These are phyloP conservation scores for Eucalyptus curtisii DNA, from an alignment of 345 rosid species.

Conservation along the genomic window DNA sequence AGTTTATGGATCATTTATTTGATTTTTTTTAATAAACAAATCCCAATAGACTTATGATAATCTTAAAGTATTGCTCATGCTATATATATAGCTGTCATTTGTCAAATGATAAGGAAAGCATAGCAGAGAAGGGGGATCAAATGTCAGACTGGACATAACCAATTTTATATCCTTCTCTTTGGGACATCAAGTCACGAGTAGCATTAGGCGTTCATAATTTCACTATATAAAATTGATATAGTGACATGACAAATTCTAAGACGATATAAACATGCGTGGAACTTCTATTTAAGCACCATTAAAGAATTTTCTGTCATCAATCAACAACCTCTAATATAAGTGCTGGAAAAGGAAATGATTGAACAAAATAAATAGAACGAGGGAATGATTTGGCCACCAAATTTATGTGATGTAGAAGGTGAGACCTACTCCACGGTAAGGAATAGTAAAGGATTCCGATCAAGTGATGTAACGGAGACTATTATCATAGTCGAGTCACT, in stretches of 20 bases:
- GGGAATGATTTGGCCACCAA: too few relatives aligned
- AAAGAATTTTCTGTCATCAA: not conserved
- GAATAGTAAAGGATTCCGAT: conserved; percentile 4
- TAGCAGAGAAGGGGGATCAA: not conserved
- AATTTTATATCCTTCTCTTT: not conserved
- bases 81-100: not conserved
- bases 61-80: not conserved
- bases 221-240: not conserved
- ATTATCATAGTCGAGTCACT: not conserved
- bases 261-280: not conserved
- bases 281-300: not conserved
- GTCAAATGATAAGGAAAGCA: not conserved
- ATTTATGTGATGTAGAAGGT: not conserved
- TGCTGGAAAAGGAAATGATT: too few relatives aligned
- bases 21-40: too few relatives aligned
- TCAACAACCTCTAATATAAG: too few relatives aligned
- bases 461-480: not conserved
- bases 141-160: not conserved
- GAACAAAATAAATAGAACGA: too few relatives aligned
- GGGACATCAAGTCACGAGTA: not conserved
- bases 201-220: not conserved
- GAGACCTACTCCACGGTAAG: not conserved
- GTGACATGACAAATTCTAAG: not conserved
- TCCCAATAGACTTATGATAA: too few relatives aligned
- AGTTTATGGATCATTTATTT: too few relatives aligned